Evolutionary conservation across 2,329 filamentous ascomycete genomes (phyloP).

Genomic region (Calonectria montana): DNA sequence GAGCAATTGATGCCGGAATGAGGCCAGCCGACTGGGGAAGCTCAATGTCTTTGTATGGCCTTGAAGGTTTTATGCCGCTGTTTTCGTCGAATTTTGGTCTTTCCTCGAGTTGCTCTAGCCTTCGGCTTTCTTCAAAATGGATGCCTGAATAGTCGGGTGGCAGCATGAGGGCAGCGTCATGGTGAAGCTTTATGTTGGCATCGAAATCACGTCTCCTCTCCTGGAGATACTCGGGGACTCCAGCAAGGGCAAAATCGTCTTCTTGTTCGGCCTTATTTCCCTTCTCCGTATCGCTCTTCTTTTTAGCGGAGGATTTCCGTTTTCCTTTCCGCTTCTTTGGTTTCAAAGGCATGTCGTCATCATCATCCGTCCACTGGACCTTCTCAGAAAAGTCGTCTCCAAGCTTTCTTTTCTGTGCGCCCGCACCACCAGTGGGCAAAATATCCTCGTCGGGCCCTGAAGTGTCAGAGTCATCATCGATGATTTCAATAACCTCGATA

Average conservation of each 20-base stretch:
- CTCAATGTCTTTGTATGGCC: slow-evolving; percentile 79
- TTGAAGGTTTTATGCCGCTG: slow-evolving; percentile 71
- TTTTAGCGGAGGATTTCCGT: slow-evolving; percentile 45
- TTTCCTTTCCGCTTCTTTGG: slow-evolving; percentile 54
- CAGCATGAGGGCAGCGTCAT: slow-evolving; percentile 76
- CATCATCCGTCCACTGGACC: slow-evolving; percentile 69
- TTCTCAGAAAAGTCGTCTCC: slow-evolving; percentile 54
- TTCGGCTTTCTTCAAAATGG: slow-evolving; percentile 68
- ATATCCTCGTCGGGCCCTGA: slow-evolving; percentile 35
- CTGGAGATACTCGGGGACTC: slow-evolving; percentile 79
- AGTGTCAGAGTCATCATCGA: slow-evolving; percentile 36
- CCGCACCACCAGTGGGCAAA: slow-evolving; percentile 13
- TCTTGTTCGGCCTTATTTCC: slow-evolving; percentile 51
- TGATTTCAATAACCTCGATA: slow-evolving; percentile 41
- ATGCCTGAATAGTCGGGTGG: slow-evolving; percentile 83
- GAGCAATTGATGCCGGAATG: slow-evolving; percentile 89
- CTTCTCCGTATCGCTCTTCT: slow-evolving; percentile 38
- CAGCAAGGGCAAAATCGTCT: slow-evolving; percentile 61
- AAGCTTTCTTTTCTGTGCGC: slow-evolving; percentile 51
- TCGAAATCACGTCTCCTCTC: slow-evolving; percentile 78
- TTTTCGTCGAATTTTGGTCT: slow-evolving; percentile 73
- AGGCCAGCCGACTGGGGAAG: slow-evolving; percentile 81
- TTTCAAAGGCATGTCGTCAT: slow-evolving; percentile 68
- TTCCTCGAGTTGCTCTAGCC: slow-evolving; percentile 62
- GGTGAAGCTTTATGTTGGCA: slow-evolving; percentile 65